Evolutionary conservation across 2,329 filamentous ascomycete genomes (phyloP), one percentile per base, ranked within the genome.

Genomic region (Penicillium rolfsii): DNA sequence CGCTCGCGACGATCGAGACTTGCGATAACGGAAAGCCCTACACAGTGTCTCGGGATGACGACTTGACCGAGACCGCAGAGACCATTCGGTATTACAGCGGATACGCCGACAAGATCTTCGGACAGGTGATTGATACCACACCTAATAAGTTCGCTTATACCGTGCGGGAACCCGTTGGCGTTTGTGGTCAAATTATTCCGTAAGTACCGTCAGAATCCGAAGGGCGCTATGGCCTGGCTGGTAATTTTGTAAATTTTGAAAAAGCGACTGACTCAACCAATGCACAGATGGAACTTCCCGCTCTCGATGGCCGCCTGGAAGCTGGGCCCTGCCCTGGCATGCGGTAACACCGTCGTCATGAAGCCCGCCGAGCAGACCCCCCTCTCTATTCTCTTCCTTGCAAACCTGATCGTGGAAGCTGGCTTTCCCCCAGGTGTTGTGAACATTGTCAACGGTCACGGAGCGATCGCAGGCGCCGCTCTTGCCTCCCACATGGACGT

Each of bases 101-200:
- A 61, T 95, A 89, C 86, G 90, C 91, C 70, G 91, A 96, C 83
- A 96, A 96, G 87, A 88, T 93, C 66, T 84, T 89, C 79, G 91
- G 91, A 78, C 91, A 91, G 83, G 90, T 91, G 58, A 86, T 93
- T 65, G 89, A 93, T 69, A 88, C 91, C 67, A 80, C 82, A 67
- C 84, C 86, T 50, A 88, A 90, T 66, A 91, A 87, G 76, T 91
- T 94, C 81, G 88, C 90, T 81, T 94, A 93, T 82, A 91, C 90
- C 67, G 81, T 83, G 72, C 85, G 86, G 64, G 90, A 95, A 84
- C 90, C 91, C 6, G 78, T 86, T 63, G 89, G 89, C 77, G 89
- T 91, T 60, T 93, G 89, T 76, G 91, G 88, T 73, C 90, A 93
- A 76, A 92, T 93, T 73, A 93, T 93, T 71, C 90, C 90, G 67